Percentiles rank a stretch among this genome's conserved stretches.
phyloP scores from a whole-genome alignment of 208 protist genomes.

The Leishmania mexicana region DNA sequence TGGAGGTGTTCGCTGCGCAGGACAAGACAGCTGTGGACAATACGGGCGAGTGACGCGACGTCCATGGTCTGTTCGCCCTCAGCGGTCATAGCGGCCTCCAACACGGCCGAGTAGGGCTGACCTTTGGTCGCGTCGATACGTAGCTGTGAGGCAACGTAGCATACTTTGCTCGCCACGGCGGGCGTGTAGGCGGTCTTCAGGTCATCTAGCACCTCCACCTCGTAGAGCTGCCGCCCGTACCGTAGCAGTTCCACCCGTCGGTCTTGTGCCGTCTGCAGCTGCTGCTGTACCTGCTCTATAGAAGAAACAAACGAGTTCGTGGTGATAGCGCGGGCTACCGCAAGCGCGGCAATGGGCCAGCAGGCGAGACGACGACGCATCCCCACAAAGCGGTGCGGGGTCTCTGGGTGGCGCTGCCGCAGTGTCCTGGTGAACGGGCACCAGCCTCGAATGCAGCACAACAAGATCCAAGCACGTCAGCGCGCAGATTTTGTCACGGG shows the following conservation, averaged over 20 bases:
- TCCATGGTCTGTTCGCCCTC: conserved; percentile 60
- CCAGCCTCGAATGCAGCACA: too few species aligned
- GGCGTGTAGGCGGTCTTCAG: conserved; percentile 52
- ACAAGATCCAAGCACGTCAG: not conserved
- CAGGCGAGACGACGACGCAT: conserved; percentile 29
- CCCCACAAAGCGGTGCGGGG: not conserved
- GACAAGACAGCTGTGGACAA: conserved; percentile 84
- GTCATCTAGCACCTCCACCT: conserved; percentile 82
- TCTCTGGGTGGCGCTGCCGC: not conserved
- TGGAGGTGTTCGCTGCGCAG: conserved; percentile 73
- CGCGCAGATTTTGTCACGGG: not conserved
- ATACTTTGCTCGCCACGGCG: conserved; percentile 58
- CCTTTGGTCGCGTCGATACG: conserved; percentile 72
- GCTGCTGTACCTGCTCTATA: conserved; percentile 74
- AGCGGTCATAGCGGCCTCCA: conserved; percentile 46
- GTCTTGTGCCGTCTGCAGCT: conserved; percentile 62
- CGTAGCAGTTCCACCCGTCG: conserved; percentile 65
- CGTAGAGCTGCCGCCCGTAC: conserved; percentile 82
- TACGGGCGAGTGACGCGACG: conserved; percentile 60
- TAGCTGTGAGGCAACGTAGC: conserved; percentile 73
- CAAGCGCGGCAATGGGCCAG: conserved; percentile 12
- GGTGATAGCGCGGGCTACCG: conserved; percentile 32
- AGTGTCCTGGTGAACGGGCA: too few species aligned
- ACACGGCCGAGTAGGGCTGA: conserved; percentile 52
- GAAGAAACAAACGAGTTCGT: conserved; percentile 68